Percentiles rank a stretch among this genome's conserved stretches.
Evolutionary conservation across 2,329 filamentous ascomycete genomes (phyloP).

Genomic region (Colletotrichum tofieldiae): DNA sequence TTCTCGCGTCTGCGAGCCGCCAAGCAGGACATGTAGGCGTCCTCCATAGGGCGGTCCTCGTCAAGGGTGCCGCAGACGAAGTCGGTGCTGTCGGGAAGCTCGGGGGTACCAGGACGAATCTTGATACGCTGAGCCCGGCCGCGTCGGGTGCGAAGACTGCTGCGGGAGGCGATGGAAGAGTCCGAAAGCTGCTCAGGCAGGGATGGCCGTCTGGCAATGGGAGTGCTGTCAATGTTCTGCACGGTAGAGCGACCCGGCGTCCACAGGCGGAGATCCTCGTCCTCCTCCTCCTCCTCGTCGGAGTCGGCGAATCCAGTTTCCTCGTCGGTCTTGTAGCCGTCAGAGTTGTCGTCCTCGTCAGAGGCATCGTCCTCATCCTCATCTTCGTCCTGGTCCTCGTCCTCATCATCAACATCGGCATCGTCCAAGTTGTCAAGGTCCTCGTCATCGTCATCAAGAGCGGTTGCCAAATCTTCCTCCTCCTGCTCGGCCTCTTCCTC

Average conservation of each 20-base stretch:
- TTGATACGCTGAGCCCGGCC: slow-evolving; percentile 61
- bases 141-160: slow-evolving; percentile 52
- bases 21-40: slow-evolving; percentile 89
- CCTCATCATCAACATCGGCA: slow-evolving; percentile 66
- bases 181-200: slow-evolving; percentile 68
- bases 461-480: slow-evolving; percentile 73
- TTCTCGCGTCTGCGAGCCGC: slow-evolving; percentile 87
- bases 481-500: slow-evolving; percentile 89
- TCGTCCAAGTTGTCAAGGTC: slow-evolving; percentile 66
- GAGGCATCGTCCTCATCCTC: slow-evolving; percentile 67
- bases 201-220: slow-evolving; percentile 58
- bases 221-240: slow-evolving; percentile 55
- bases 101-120: slow-evolving; percentile 79
- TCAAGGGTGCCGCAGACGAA: slow-evolving; percentile 99
- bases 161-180: slow-evolving; percentile 70
- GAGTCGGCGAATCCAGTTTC: slow-evolving; percentile 79
- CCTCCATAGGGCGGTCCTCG: slow-evolving; percentile 94
- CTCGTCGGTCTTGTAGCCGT: slow-evolving; percentile 84
- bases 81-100: slow-evolving; percentile 96
- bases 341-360: slow-evolving; percentile 68
- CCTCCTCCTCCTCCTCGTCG: slow-evolving; percentile 75
- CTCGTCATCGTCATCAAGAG: slow-evolving; percentile 50
- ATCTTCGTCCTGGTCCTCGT: slow-evolving; percentile 68
- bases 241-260: slow-evolving; percentile 62
- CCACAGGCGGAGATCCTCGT: slow-evolving; percentile 78